These are phyloP conservation scores for Ilyonectria sp. DNA, from an alignment of 2,329 filamentous ascomycete genomes.

Conservation along the genomic window DNA sequence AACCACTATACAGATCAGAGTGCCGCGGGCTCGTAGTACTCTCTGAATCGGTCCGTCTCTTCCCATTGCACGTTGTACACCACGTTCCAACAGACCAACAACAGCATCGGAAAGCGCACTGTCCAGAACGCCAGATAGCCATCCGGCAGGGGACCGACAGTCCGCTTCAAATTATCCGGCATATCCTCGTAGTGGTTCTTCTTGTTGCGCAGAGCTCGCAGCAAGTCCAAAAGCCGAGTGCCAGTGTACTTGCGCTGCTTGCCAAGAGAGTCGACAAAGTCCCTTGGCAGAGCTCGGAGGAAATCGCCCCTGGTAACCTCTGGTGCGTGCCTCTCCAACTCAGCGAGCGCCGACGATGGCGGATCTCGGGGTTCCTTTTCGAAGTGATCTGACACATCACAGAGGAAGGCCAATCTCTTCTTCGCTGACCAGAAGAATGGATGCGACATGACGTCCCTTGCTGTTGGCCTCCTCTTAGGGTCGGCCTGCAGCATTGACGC, in stretches of 20 bases:
- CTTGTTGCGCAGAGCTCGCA: constrained; percentile 94
- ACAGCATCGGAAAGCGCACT: constrained; percentile 80
- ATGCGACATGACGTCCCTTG: constrained; percentile 87
- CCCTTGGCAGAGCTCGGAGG: constrained; percentile 79
- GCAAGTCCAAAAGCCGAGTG: constrained; percentile 83
- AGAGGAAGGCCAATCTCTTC: constrained; percentile 92
- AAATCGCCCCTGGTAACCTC: constrained; percentile 80
- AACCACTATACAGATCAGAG: constrained; percentile 38
- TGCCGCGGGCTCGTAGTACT: constrained; percentile 75
- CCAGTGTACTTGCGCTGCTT: constrained; percentile 97
- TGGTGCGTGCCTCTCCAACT: constrained; percentile 69
- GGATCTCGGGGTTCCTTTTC: constrained; percentile 92
- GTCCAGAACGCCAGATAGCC: constrained; percentile 92
- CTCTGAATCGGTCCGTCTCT: constrained; percentile 75
- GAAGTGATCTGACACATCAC: constrained; percentile 96
- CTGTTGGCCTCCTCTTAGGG: constrained; percentile 75
- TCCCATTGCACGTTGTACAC: constrained; percentile 78
- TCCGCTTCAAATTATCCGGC: constrained; percentile 80
- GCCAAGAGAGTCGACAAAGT: constrained; percentile 90
- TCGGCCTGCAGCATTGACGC: constrained; percentile 78
- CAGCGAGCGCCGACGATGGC: constrained; percentile 76
- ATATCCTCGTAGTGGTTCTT: constrained; percentile 98
- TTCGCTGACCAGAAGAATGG: constrained; percentile 97
- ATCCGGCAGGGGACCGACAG: constrained; percentile 81
- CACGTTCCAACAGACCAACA: constrained; percentile 85